Evolutionary conservation across 192 early-diverging fungal species (phyloP), one percentile per base, ranked within the genome.

Genomic region (Coemansia umbellata): DNA sequence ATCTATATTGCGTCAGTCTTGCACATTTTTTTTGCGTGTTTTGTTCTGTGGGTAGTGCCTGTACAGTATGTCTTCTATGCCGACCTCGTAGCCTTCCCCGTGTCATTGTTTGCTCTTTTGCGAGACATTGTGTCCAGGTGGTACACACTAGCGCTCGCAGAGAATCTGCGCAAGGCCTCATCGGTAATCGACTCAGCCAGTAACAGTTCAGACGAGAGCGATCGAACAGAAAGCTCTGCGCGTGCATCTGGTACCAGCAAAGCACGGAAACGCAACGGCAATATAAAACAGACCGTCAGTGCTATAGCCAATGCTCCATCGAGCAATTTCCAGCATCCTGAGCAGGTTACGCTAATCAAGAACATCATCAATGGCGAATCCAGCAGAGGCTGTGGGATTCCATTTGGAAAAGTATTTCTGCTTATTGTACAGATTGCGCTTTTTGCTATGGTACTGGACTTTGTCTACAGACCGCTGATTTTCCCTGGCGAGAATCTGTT

Each of bases 391-490:
- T 31, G 21, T 22, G 18, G 57, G n/a, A 22, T 71, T n/a, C 39
- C 55, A 7, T 5, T 37, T 27, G 19, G 32, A 30, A 66, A 50
- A 31, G 13, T 53, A 3, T 2, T 64, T 8, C 43, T 75, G 13
- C 45, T 75, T 41, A 18, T 52, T 1, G 53, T 57, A 14, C 54
- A 78, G 19, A n/a, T 78, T 0, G 45, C 36, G 8, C 21, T 65
- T 43, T 67, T 67, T 47, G 58, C 66, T 3, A 73, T 78, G 65
- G 51, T 72, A 0, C 37, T 78, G 10, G 76, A 79, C 50, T 74
- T 69, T 66, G 77, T 69, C 3, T 79, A 71, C 35, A 62, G 63
- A 15, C 78, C 78, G 8, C 50, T 66, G 24, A 28, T 74, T 8
- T 48, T 31, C 15, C 63, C 65, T 2, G 67, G 42, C 31, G 23